These are phyloP conservation scores for Evernia prunastri DNA, from an alignment of 495 filamentous ascomycete genomes.

Conservation along the genomic window DNA sequence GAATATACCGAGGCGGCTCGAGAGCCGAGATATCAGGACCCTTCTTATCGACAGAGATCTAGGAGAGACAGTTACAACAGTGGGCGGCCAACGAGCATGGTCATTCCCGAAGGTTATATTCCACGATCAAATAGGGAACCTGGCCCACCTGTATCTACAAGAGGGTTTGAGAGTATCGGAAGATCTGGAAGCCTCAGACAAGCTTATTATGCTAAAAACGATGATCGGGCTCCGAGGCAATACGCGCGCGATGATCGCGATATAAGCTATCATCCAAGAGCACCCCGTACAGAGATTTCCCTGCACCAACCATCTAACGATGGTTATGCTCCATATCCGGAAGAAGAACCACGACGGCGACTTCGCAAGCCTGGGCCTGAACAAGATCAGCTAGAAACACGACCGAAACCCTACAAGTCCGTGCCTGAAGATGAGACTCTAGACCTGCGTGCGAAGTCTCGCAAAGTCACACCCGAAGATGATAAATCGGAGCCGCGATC, in stretches of 20 bases:
- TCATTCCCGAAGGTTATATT: slow-evolving; percentile 51
- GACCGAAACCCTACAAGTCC: slow-evolving; percentile 3
- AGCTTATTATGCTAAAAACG: slow-evolving; percentile 15
- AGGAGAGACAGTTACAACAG: slow-evolving; percentile 46
- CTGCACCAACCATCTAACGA: slow-evolving; percentile 20
- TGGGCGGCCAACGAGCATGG: slow-evolving; percentile 55
- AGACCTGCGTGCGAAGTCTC: not conserved
- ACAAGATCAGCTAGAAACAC: slow-evolving; percentile 12
- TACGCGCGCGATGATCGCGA: slow-evolving; percentile 24
- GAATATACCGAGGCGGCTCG: slow-evolving; percentile 61
- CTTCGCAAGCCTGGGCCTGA: slow-evolving; percentile 20
- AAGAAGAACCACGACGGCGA: slow-evolving; percentile 21
- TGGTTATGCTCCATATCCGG: slow-evolving; percentile 18
- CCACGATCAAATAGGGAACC: slow-evolving; percentile 42
- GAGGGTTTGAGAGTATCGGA: slow-evolving; percentile 56
- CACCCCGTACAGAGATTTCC: slow-evolving; percentile 15
- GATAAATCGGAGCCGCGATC: not conserved
- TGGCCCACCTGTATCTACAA: slow-evolving; percentile 50
- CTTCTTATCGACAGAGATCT: slow-evolving; percentile 42
- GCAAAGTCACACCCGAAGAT: not conserved
- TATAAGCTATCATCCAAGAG: slow-evolving; percentile 10
- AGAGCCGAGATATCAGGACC: slow-evolving; percentile 61
- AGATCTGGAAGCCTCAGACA: slow-evolving; percentile 22
- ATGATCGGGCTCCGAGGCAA: slow-evolving; percentile 20
- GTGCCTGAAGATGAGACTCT: not conserved